These are phyloP conservation scores for Saccharum hybrid DNA, from an alignment of 202 grass and related monocot species.

Conservation along the genomic window DNA sequence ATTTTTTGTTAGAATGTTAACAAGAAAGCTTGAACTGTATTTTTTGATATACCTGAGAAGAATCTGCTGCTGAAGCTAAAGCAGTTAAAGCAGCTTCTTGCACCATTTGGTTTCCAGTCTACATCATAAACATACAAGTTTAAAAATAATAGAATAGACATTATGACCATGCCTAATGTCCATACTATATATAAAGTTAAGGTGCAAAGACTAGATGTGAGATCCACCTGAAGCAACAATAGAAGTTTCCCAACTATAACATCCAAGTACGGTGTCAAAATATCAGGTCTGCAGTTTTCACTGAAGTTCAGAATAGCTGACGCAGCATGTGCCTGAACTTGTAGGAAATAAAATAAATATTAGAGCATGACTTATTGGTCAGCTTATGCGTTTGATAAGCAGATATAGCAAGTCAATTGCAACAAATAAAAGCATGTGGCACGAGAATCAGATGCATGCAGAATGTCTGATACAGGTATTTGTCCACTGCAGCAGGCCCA, in stretches of 20 bases:
- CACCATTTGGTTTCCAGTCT: conserved; percentile 94
- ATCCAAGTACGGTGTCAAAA: conserved; percentile 79
- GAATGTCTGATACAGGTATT: background rate
- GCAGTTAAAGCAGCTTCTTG: conserved; percentile 94
- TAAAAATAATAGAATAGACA: conserved; percentile 29
- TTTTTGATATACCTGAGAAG: conserved; percentile 62
- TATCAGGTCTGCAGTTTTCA: conserved; percentile 74
- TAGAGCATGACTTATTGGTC: conserved; percentile 31
- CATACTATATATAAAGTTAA: conserved; percentile 30
- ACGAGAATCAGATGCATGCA: conserved; percentile 9
- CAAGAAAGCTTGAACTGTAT: conserved; percentile 23
- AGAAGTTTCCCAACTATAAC: conserved; percentile 73
- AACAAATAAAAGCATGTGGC: conserved; percentile 26
- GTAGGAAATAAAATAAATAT: conserved; percentile 34
- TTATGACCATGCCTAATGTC: conserved; percentile 13
- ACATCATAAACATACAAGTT: conserved; percentile 43
- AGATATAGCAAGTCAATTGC: conserved; percentile 35
- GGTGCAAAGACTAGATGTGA: conserved; percentile 35
- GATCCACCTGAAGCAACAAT: conserved; percentile 68
- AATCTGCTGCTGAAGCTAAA: conserved; percentile 87
- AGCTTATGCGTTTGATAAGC: conserved; percentile 16
- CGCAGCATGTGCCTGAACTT: conserved; percentile 71
- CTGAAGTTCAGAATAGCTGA: conserved; percentile 82
- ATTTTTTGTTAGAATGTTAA: conserved; percentile 22
- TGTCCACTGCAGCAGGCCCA: conserved; percentile 26